Percentiles rank a stretch among this genome's conserved stretches.
These are phyloP conservation scores for Musa itinerans DNA, from an alignment of 176 grass and related monocot species.

Conservation along the genomic window DNA sequence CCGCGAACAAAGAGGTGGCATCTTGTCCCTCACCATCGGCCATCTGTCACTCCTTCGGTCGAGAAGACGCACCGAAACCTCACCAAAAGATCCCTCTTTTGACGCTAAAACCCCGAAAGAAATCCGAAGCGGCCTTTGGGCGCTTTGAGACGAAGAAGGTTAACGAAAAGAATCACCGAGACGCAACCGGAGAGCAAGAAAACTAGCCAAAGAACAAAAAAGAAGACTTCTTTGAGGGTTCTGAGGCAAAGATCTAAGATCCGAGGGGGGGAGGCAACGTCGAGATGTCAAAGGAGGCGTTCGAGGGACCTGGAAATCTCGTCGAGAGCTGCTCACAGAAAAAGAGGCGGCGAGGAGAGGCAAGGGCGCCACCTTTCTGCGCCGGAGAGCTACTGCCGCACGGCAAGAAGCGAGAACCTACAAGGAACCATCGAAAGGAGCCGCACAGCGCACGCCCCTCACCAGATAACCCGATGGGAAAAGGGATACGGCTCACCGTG, in stretches of 20 bases:
- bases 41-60: conserved; percentile 21
- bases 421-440: conserved; percentile 10
- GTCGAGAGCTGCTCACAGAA: background rate
- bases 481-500: background rate
- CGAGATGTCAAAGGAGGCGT: background rate
- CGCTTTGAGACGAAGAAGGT: background rate
- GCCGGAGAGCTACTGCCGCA: conserved; percentile 1
- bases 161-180: background rate
- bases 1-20: conserved; percentile 49
- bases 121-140: conserved; percentile 28
- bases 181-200: background rate
- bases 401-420: background rate
- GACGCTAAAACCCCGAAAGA: conserved; percentile 22
- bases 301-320: background rate
- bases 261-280: background rate
- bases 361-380: conserved; percentile 5
- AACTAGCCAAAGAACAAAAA: background rate
- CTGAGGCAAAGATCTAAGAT: background rate
- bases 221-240: background rate
- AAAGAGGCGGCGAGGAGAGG: background rate
- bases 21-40: conserved; percentile 20
- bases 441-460: conserved; percentile 14
- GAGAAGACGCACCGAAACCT: conserved; percentile 33
- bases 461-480: conserved; percentile 12
- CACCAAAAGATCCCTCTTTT: conserved; percentile 40